Conservation (phyloP, 2,329 filamentous ascomycete species). For the Chrysosporium keratinophilum region DNA sequence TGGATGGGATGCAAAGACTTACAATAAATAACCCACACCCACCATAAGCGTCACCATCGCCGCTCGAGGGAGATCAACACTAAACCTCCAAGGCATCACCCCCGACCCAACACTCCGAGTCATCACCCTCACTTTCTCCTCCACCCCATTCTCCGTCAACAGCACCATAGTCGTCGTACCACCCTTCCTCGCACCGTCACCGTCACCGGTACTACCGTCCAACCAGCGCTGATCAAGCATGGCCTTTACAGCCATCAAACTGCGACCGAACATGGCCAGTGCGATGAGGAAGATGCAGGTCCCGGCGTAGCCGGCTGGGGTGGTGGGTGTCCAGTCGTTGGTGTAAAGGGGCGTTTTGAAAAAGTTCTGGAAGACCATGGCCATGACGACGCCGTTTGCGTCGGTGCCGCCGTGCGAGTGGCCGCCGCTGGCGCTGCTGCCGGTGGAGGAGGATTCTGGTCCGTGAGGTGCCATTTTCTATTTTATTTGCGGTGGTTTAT, state of each 20-base stretch:
- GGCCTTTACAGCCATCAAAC: conserved; percentile 59
- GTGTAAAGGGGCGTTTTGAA: conserved; percentile 57
- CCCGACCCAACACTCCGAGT: conserved; percentile 43
- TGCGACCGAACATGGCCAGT: conserved; percentile 59
- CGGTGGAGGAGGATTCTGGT: background rate
- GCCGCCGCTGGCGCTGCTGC: background rate
- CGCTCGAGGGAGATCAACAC: conserved; percentile 65
- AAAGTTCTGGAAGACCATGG: conserved; percentile 38
- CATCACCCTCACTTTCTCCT: conserved; percentile 70
- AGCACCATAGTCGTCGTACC: conserved; percentile 56
- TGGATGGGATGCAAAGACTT: conserved; percentile 37
- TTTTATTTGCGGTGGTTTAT: background rate
- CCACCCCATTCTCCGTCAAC: conserved; percentile 62
- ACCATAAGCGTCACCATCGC: conserved; percentile 58
- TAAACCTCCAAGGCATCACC: conserved; percentile 66
- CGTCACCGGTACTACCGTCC: conserved; percentile 58
- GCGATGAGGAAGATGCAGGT: conserved; percentile 86
- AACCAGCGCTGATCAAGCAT: conserved; percentile 55
- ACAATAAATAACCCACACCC: conserved; percentile 80
- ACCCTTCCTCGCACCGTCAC: conserved; percentile 52
- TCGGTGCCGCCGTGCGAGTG: conserved; percentile 5
- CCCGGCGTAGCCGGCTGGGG: conserved; percentile 63
- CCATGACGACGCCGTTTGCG: conserved; percentile 19
- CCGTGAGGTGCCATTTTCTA: background rate
- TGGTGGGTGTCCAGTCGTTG: conserved; percentile 60